Conservation (phyloP, 176 grass and related monocot species). For the Triticum urartu region DNA sequence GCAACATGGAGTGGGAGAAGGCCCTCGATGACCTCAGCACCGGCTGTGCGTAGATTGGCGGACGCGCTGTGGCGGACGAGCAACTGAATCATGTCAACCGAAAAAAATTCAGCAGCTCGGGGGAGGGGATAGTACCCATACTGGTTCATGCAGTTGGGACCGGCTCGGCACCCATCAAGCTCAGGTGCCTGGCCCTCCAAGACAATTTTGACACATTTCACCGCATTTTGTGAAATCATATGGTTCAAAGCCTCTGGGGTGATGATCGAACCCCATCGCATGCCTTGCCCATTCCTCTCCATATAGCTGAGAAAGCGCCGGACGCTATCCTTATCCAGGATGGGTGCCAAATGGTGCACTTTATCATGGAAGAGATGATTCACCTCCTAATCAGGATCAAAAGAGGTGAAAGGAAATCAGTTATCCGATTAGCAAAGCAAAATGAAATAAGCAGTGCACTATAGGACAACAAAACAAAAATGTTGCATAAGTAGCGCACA, state of each 20-base stretch:
- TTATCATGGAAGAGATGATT: not conserved
- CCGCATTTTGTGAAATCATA: not conserved
- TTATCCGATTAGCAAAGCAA: not conserved
- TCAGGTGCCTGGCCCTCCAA: slow-evolving; percentile 11
- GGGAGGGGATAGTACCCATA: slow-evolving; percentile 27
- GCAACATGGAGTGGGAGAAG: slow-evolving; percentile 36
- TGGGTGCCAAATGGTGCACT: not conserved
- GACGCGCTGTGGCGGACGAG: not conserved
- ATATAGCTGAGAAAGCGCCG: not conserved
- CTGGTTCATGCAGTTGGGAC: slow-evolving; percentile 25
- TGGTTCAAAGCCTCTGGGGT: not conserved
- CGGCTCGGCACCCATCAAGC: not conserved
- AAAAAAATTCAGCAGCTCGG: slow-evolving; percentile 26
- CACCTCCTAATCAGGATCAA: not conserved
- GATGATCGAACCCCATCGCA: not conserved
- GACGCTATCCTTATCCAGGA: not conserved
- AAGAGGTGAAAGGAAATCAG: not conserved
- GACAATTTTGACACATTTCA: not conserved
- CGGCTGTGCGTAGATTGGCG: slow-evolving; percentile 22
- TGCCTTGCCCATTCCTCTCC: not conserved
- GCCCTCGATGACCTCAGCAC: not conserved
- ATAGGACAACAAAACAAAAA: not conserved
- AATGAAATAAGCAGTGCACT: not conserved
- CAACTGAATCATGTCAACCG: slow-evolving; percentile 32
- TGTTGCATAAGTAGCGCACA: not conserved